Conservation (phyloP, 1,284 basidiomycete genomes). For the Exobasidium cylindrosporum region DNA sequence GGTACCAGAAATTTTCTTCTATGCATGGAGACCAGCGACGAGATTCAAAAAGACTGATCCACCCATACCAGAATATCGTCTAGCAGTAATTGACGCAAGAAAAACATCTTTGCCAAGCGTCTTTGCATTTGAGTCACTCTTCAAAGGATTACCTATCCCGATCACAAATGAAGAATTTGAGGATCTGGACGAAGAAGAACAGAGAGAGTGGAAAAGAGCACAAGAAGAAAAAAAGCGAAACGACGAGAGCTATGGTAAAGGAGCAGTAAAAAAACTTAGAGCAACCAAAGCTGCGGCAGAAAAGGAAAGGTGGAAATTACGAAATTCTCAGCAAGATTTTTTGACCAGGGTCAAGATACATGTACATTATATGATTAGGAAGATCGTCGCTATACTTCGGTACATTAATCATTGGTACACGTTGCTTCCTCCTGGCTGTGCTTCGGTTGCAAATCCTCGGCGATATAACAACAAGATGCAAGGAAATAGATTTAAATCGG, state of each 20-base stretch:
- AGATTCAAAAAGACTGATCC: conserved; percentile 76
- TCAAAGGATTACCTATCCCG: conserved; percentile 32
- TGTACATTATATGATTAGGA: not conserved
- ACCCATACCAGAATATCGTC: conserved; percentile 77
- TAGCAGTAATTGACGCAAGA: conserved; percentile 64
- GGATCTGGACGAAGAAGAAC: conserved; percentile 17
- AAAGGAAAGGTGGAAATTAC: not conserved
- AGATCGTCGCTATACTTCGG: not conserved
- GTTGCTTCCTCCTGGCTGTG: conserved; percentile 16
- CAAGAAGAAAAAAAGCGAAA: conserved; percentile 21
- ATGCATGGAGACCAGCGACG: conserved; percentile 86
- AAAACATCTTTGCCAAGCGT: conserved; percentile 25
- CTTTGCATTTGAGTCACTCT: conserved; percentile 36
- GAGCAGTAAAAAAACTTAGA: conserved; percentile 3
- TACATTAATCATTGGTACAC: conserved; percentile 10
- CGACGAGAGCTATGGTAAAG: conserved; percentile 20
- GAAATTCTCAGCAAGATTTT: not conserved
- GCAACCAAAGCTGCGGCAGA: not conserved
- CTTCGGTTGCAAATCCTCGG: not conserved
- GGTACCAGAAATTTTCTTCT: conserved; percentile 64
- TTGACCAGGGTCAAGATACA: not conserved
- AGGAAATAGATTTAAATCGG: conserved; percentile 5
- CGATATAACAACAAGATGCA: not conserved
- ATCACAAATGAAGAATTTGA: conserved; percentile 3
- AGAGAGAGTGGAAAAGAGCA: conserved; percentile 19